Evolutionary conservation across 305 asterid species (phyloP), one percentile per base, ranked within the genome.

Genomic region (Petunia hybrid): DNA sequence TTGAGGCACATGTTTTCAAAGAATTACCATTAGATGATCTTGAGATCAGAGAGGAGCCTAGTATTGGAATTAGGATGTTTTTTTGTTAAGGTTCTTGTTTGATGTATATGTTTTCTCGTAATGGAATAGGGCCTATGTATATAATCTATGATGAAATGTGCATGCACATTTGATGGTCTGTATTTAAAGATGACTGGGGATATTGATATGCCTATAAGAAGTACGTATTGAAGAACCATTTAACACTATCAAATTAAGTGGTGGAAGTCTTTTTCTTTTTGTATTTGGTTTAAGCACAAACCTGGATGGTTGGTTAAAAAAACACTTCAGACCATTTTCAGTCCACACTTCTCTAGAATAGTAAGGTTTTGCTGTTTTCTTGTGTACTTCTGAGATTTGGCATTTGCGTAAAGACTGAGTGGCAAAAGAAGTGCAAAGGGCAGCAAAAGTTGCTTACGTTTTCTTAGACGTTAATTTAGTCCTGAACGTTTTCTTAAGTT

Each of bases 81-180:
- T 67, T 46, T 79, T 6, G 53, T 70, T 31, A 12, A 55, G 12
- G 9, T 83, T 64, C 39, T 77, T 59, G 73, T 43, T 73, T 73
- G 78, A 73, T 73, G 35, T 73, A 62, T 12, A 6, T 8, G 46
- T 35, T 73, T 73, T 45, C 45, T 12, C 36, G 35, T 66, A 13
- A 38, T 69, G 57, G 76, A 69, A 43, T 69, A 3, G 46, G 62
- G 45, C 63, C 7, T 6, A 10, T 12, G 13, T 36, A 62, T 73
- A 51, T 35, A 35, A 62, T 35, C 61, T 40, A 66, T 48, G 39
- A 73, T 73, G 62, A 73, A 71, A 51, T 73, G 63, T 48, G 14
- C 56, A 48, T 48, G 56, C 10, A 2, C 13, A 9, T 48, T 48
- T 9, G 14, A 9, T 48, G 1, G 0, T 48, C 7, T 48, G 1